phyloP scores from a whole-genome alignment of 139 green algal genomes.

The Auxenochlorella pyrenoidosa region DNA sequence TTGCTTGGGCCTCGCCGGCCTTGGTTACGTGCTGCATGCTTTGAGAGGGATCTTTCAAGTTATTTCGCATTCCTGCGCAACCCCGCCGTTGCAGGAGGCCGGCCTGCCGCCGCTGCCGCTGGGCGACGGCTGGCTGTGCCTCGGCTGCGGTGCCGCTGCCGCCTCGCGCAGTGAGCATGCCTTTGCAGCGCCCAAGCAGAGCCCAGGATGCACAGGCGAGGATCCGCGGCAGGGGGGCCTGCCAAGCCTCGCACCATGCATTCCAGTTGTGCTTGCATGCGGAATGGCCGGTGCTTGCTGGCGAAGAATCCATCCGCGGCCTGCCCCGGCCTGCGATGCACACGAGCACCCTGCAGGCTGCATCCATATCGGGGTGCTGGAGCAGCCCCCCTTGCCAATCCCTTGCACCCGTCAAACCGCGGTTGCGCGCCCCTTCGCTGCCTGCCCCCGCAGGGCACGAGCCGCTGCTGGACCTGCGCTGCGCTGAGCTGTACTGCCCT shows the following conservation, averaged over 20 bases:
- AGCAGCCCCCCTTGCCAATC: too few species aligned
- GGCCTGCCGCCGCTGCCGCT: conserved; percentile 16
- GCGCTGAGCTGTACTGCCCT: conserved; percentile 78
- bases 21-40: background rate
- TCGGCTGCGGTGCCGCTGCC: conserved; percentile 10
- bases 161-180: background rate
- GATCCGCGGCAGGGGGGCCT: background rate
- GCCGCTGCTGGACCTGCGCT: conserved; percentile 63
- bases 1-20: background rate
- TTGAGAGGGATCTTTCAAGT: background rate
- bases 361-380: too few species aligned
- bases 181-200: background rate
- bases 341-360: too few species aligned
- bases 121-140: conserved; percentile 17
- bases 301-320: too few species aligned
- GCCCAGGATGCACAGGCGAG: background rate
- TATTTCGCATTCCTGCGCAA: background rate
- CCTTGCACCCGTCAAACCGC: too few species aligned
- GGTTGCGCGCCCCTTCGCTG: background rate
- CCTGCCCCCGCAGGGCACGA: conserved; percentile 57
- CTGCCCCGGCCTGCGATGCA: too few species aligned
- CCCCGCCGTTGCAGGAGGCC: background rate
- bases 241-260: too few species aligned
- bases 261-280: too few species aligned
- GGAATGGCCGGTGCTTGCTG: too few species aligned